Conservation (phyloP, 2,329 filamentous ascomycete genomes). For the Bretziella fagacearum region DNA sequence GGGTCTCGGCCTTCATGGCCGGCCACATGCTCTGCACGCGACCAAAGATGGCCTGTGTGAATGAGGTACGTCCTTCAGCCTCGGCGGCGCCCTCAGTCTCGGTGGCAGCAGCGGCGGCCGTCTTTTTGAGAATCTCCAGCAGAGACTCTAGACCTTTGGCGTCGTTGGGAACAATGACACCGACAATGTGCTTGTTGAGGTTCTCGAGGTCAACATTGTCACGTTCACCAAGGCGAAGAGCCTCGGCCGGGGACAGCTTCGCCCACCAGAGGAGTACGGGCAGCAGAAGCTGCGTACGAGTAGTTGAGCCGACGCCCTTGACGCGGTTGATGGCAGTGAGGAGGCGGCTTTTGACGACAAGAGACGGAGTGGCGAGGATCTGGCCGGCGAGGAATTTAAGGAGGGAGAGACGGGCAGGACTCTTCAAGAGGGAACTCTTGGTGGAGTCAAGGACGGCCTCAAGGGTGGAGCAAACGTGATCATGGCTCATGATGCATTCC, state of each 20-base stretch:
- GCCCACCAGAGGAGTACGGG: constrained; percentile 58
- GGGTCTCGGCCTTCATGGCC: constrained; percentile 47
- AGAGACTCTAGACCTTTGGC: constrained; percentile 33
- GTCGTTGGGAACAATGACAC: constrained; percentile 38
- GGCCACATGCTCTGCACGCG: constrained; percentile 58
- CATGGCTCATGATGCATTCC: constrained; percentile 67
- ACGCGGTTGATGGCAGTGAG: constrained; percentile 56
- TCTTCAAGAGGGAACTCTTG: constrained; percentile 32
- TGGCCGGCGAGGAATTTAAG: constrained; percentile 61
- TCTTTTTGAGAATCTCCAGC: constrained; percentile 28
- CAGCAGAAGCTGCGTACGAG: constrained; percentile 59
- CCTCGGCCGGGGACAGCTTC: constrained; percentile 33
- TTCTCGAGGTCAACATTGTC: constrained; percentile 28
- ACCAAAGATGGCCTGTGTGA: constrained; percentile 48
- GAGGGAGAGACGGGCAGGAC: constrained; percentile 46
- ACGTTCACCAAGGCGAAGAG: constrained; percentile 25
- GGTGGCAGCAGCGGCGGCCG: constrained; percentile 4
- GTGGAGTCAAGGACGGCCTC: constrained; percentile 26
- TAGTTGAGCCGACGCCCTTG: constrained; percentile 50
- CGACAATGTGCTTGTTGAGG: constrained; percentile 30
- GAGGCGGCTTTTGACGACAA: constrained; percentile 52
- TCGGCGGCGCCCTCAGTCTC: constrained; percentile 24
- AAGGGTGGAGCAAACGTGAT: constrained; percentile 50
- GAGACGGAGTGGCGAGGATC: constrained; percentile 47
- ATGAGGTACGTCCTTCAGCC: constrained; percentile 26